Base-by-base conservation (phyloP, 1,139 yeast species). In the Lodderomyces oxycetoniae region DNA sequence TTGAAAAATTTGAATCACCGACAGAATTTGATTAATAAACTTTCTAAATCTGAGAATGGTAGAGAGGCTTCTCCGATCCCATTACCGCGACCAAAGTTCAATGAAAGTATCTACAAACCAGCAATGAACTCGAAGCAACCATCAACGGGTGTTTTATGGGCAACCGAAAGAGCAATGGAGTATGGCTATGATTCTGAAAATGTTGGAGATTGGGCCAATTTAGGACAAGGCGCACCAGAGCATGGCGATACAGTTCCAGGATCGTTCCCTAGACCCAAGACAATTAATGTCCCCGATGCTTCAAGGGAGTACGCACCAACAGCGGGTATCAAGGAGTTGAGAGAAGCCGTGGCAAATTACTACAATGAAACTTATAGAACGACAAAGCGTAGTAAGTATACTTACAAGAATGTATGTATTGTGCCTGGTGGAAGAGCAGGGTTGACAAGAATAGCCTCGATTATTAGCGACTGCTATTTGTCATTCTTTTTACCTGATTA, bases 401-500 rank as follows among this genome's bases (percentile, higher is more conserved):
- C 83, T 13, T 74, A 74, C 59, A 79, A 76, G 49, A 77, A 77
- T 46, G 83, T 78, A 16, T 77, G 82, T 53, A 67, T 78, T 45
- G 83, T 78, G 2, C 84, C 85, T 6, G 85, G 85, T 21, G 85
- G 85, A 3, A 65, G 85, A 49, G 82, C 83, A 14, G 85, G 84
- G 0, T 59, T 78, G 43, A 77, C 80, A 16, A 67, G 85, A 53
- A 77, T 77, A 45, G 85, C 85, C 17, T 75, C 83, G 9, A 76
- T 78, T 42, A 67, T 78, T 39, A 64, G 74, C 38, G 83, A 78
- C 52, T 67, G 83, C 48, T 77, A 77, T 50, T 57, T 78, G 38
- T 72, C 80, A 13, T 78, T 77, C 53, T 78, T 78, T 53, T 62
- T 77, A 46, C 85, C 85, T 4, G 85, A 78, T 52, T 77, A 78